These are phyloP conservation scores for Pichia sp. DNA, from an alignment of 1,139 yeast species.

Conservation along the genomic window DNA sequence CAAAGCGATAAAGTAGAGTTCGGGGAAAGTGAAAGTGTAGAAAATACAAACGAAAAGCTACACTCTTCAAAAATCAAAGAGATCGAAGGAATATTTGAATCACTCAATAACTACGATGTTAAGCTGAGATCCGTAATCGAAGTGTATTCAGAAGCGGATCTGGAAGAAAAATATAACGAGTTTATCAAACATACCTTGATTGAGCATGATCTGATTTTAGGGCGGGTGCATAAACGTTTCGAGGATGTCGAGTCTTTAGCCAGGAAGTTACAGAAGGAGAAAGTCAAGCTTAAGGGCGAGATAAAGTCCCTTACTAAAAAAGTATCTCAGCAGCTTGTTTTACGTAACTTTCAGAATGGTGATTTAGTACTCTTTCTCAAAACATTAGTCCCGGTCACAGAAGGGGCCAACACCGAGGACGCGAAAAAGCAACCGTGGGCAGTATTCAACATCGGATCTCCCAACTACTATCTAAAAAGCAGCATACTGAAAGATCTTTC, in stretches of 20 bases:
- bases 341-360: conserved; percentile 59
- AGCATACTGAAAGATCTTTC: conserved; percentile 20
- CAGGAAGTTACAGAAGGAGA: conserved; percentile 76
- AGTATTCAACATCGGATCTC: conserved; percentile 77
- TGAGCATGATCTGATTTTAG: conserved; percentile 52
- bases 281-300: conserved; percentile 48
- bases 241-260: conserved; percentile 91
- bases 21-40: conserved; percentile 12
- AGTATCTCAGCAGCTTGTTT: conserved; percentile 52
- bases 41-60: not conserved
- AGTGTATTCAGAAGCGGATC: not conserved
- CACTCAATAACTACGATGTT: conserved; percentile 18
- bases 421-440: conserved; percentile 64
- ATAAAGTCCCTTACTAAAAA: conserved; percentile 36
- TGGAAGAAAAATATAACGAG: conserved; percentile 19
- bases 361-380: conserved; percentile 83
- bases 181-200: conserved; percentile 34
- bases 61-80: conserved; percentile 5
- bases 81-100: conserved; percentile 12
- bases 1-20: conserved; percentile 4
- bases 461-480: conserved; percentile 63
- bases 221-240: conserved; percentile 71
- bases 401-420: not conserved
- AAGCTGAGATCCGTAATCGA: conserved; percentile 11
- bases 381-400: conserved; percentile 36